These are phyloP conservation scores for Pseudogymnoascus sp. DNA, from an alignment of 2,329 filamentous ascomycete species.

Conservation along the genomic window DNA sequence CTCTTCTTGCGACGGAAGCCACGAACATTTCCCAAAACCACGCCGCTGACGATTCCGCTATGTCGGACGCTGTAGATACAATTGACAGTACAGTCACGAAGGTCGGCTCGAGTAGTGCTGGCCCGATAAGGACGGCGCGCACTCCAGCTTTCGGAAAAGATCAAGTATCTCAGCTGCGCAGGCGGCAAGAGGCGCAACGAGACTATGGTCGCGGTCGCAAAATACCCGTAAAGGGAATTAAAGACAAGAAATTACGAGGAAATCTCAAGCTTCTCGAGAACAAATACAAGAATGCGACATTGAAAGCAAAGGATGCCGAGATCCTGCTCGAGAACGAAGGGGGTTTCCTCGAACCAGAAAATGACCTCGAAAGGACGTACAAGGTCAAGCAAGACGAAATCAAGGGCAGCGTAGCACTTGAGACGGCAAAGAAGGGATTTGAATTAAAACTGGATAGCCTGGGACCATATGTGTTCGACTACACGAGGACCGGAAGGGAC, in stretches of 20 bases:
- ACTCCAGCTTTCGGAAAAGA: conserved; percentile 37
- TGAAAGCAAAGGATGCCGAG: conserved; percentile 90
- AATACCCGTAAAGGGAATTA: conserved; percentile 64
- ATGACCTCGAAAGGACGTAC: conserved; percentile 83
- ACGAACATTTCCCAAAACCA: not conserved
- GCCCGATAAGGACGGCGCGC: conserved; percentile 40
- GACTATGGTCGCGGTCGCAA: conserved; percentile 77
- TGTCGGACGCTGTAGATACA: conserved; percentile 17
- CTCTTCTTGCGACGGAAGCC: not conserved
- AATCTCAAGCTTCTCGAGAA: conserved; percentile 71
- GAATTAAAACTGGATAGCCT: conserved; percentile 75
- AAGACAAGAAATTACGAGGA: conserved; percentile 81
- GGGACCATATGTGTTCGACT: conserved; percentile 83
- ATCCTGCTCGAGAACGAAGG: conserved; percentile 80
- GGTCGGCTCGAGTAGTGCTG: conserved; percentile 42
- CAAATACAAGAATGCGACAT: conserved; percentile 71
- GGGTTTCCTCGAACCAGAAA: conserved; percentile 83
- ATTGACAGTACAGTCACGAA: conserved; percentile 11
- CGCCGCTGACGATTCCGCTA: conserved; percentile 3
- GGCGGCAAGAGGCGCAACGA: conserved; percentile 56
- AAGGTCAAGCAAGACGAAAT: conserved; percentile 88
- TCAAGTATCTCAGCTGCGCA: conserved; percentile 31
- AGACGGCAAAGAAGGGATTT: conserved; percentile 87
- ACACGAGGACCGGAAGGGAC: conserved; percentile 80
- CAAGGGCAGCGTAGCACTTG: conserved; percentile 60